Base-by-base conservation (phyloP, 2,329 filamentous ascomycete genomes). In the Fonsecaea erecta region DNA sequence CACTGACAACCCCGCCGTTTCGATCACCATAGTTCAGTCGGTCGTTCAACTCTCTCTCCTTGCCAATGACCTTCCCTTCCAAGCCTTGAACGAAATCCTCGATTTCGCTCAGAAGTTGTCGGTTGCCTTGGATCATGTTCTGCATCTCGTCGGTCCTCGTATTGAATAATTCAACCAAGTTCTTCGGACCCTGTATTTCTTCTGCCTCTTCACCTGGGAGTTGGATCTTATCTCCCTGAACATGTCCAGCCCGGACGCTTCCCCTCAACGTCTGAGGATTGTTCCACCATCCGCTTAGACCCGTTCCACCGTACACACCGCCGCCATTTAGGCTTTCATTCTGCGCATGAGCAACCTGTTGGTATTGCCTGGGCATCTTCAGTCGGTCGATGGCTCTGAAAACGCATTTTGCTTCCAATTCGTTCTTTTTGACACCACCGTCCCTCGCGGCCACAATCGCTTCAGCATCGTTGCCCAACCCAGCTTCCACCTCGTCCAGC, bases 301-400 rank as follows among this genome's bases (percentile, higher is more conserved):
- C 71, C 21, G 65, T 53, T 21, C 61, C 70, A 37, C 70, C 64
- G 43, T 70, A 69, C 34, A 69, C 56, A 16, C 66, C 63, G 32
- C 53, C 57, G 37, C 67, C 69, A n/a, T 60, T 63, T 21, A 70
- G 53, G 46, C 54, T 68, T 28, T 70, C 66, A 35, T 62, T 67
- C 34, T 65, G 69, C n/a, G 57, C 60, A 43, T 64, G 65, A 32
- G 60, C 75, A 63, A 85, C 84, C 71, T 88, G 86, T 71, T 88
- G 86, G 74, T 86, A 89, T 69, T 87, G 84, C 55, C 81, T 72
- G 1, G 91, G 91, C 16, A 93, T 81, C 71, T 89, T 88, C 60
- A 93, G 82, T 73, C 91, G 91, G 72, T 92, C 88, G 34, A 91
- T 86, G 24, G 89, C 88, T 63, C 88, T 86, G 81, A 92, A 91